Percentiles rank a stretch among this genome's conserved stretches.
These are phyloP conservation scores for Starmerella vitae DNA, from an alignment of 805 yeast genomes.

Conservation along the genomic window DNA sequence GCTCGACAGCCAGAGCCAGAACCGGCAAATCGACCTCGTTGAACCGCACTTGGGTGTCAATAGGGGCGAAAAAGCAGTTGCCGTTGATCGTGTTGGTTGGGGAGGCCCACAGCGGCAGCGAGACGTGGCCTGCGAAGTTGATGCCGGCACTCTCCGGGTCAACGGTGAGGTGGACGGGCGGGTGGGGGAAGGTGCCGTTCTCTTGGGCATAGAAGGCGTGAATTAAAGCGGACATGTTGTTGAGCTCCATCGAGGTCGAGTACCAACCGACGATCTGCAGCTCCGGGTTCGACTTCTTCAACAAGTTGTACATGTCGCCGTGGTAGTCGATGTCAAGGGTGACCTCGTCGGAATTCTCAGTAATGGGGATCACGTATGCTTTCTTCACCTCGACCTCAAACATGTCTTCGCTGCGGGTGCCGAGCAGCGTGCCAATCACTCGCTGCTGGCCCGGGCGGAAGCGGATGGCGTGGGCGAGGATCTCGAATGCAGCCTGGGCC, in stretches of 20 bases:
- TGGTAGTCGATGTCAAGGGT: constrained; percentile 67
- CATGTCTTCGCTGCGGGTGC: constrained; percentile 74
- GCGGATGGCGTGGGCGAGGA: constrained; percentile 57
- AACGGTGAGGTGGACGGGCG: constrained; percentile 67
- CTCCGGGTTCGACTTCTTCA: constrained; percentile 67
- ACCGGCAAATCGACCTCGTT: constrained; percentile 38
- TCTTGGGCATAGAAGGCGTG: constrained; percentile 68
- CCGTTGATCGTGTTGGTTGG: constrained; percentile 25
- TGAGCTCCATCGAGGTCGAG: constrained; percentile 42
- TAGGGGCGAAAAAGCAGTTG: constrained; percentile 57
- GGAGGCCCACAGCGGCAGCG: constrained; percentile 46
- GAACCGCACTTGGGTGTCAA: constrained; percentile 51
- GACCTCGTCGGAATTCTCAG: constrained; percentile 60
- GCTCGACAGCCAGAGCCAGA: constrained; percentile 26
- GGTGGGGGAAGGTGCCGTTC: constrained; percentile 58
- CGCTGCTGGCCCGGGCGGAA: constrained; percentile 41
- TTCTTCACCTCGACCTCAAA: constrained; percentile 56
- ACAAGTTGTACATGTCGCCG: constrained; percentile 52
- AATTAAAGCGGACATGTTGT: constrained; percentile 58
- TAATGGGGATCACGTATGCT: constrained; percentile 61
- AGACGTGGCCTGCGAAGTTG: constrained; percentile 59
- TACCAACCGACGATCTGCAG: constrained; percentile 79
- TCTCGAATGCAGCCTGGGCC: constrained; percentile 59
- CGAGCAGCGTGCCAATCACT: constrained; percentile 71
- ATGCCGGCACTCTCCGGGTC: constrained; percentile 38